These are phyloP conservation scores for Populus tomentosa DNA, from an alignment of 441 rosid species.

Conservation along the genomic window DNA sequence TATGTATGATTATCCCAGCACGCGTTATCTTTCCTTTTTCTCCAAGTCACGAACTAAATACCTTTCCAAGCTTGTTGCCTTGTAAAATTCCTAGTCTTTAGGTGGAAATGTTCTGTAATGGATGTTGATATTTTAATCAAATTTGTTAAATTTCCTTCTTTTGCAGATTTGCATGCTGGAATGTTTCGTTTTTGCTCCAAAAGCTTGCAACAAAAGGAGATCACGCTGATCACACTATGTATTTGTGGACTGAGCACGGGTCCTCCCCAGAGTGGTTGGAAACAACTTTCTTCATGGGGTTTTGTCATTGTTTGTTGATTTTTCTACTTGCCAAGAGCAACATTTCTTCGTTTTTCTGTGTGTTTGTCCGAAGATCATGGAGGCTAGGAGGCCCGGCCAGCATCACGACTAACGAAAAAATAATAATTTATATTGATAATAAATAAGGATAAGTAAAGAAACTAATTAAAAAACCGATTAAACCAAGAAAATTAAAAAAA, in stretches of 20 bases:
- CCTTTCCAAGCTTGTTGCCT: conserved; percentile 11
- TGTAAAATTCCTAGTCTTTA: conserved; percentile 1
- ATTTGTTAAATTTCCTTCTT: not conserved
- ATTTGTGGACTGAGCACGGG: too few relatives aligned
- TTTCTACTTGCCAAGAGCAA: not conserved
- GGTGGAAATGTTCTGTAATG: not conserved
- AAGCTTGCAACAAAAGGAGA: not conserved
- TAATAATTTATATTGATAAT: too few relatives aligned
- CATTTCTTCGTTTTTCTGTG: too few relatives aligned
- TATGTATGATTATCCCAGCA: conserved; percentile 35
- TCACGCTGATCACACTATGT: not conserved
- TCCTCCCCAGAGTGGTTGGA: not conserved
- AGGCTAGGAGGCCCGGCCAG: not conserved
- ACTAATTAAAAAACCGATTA: too few relatives aligned
- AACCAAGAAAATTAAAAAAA: too few relatives aligned
- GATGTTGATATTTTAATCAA: conserved; percentile 1
- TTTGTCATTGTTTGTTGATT: not conserved
- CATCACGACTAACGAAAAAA: too few relatives aligned
- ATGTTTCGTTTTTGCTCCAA: conserved; percentile 21
- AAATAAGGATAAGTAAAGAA: too few relatives aligned
- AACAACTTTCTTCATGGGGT: not conserved
- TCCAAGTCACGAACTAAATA: conserved; percentile 11
- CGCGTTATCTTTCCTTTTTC: conserved; percentile 29
- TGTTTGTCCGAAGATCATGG: not conserved
- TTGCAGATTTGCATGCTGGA: conserved; percentile 25